Conservation (phyloP, 1,139 yeast species). For the Geotrichum histeridarum region DNA sequence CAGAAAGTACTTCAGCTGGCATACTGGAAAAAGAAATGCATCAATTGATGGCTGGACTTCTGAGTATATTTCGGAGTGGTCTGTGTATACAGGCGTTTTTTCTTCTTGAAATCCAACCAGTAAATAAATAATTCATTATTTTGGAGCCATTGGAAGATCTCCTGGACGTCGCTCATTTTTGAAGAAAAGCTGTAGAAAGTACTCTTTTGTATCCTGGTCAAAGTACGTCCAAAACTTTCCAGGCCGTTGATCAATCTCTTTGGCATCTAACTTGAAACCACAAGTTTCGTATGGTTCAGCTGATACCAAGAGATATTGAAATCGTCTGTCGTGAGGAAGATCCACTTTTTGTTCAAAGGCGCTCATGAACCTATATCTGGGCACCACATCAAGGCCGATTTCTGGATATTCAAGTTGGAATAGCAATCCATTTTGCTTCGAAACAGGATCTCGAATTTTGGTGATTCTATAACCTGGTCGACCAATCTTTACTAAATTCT, state of each 20-base stretch:
- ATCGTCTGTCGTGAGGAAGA: slow-evolving; percentile 39
- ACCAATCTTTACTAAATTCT: slow-evolving; percentile 59
- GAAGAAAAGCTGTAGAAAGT: slow-evolving; percentile 62
- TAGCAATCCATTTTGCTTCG: slow-evolving; percentile 56
- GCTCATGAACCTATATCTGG: slow-evolving; percentile 68
- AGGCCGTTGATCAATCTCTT: slow-evolving; percentile 47
- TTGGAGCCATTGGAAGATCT: neutral
- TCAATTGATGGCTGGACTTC: too few species aligned
- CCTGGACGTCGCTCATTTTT: slow-evolving; percentile 24
- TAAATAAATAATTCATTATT: neutral
- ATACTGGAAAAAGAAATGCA: too few species aligned
- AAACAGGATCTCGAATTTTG: slow-evolving; percentile 59
- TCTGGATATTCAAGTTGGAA: slow-evolving; percentile 55
- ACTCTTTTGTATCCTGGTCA: slow-evolving; percentile 65
- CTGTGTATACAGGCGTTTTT: too few species aligned
- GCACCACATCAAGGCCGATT: slow-evolving; percentile 45
- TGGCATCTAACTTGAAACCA: slow-evolving; percentile 62
- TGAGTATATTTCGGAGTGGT: too few species aligned
- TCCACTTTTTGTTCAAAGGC: slow-evolving; percentile 60
- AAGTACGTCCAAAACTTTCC: slow-evolving; percentile 62
- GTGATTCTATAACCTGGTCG: slow-evolving; percentile 62
- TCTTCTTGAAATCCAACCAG: neutral
- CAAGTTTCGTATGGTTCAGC: slow-evolving; percentile 83
- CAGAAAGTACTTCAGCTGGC: too few species aligned
- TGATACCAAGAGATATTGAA: slow-evolving; percentile 66